Percentiles rank a stretch among this genome's conserved stretches.
These are phyloP conservation scores for Pluteus cervinus DNA, from an alignment of 768 basidiomycete species.

Conservation along the genomic window DNA sequence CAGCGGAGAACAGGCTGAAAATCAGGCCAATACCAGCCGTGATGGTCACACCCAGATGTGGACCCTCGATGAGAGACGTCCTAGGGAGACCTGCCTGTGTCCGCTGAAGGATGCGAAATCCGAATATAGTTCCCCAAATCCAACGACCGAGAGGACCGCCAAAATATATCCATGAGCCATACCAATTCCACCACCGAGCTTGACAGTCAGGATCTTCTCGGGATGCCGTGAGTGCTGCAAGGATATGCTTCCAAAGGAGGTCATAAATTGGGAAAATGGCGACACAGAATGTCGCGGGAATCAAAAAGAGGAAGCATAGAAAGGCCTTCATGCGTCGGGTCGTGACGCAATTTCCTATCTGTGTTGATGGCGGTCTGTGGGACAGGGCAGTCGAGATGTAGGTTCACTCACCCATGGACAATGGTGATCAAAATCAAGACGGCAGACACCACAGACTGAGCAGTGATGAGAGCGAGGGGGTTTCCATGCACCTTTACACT, in stretches of 20 bases:
- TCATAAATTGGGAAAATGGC: slow-evolving; percentile 21
- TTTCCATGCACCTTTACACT: slow-evolving; percentile 33
- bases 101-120: slow-evolving; percentile 22
- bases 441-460: slow-evolving; percentile 37
- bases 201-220: slow-evolving; percentile 20
- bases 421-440: slow-evolving; percentile 40
- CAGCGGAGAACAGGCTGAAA: slow-evolving; percentile 30
- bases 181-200: slow-evolving; percentile 36
- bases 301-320: slow-evolving; percentile 22
- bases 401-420: slow-evolving; percentile 41
- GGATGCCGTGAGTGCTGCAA: slow-evolving; percentile 22
- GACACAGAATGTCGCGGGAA: slow-evolving; percentile 23
- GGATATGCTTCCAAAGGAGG: slow-evolving; percentile 21
- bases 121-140: slow-evolving; percentile 30
- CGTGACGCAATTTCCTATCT: slow-evolving; percentile 40
- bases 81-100: slow-evolving; percentile 11
- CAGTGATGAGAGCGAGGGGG: slow-evolving; percentile 40
- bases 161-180: slow-evolving; percentile 36
- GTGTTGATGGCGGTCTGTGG: no score
- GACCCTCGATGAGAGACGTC: slow-evolving; percentile 27
- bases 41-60: slow-evolving; percentile 26
- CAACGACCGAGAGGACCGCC: slow-evolving; percentile 38
- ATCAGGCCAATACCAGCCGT: slow-evolving; percentile 18
- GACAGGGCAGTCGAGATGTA: no score
- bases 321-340: slow-evolving; percentile 30